Base-by-base conservation (phyloP, 768 basidiomycete species). In the Lactifluus hygrophoroides region DNA sequence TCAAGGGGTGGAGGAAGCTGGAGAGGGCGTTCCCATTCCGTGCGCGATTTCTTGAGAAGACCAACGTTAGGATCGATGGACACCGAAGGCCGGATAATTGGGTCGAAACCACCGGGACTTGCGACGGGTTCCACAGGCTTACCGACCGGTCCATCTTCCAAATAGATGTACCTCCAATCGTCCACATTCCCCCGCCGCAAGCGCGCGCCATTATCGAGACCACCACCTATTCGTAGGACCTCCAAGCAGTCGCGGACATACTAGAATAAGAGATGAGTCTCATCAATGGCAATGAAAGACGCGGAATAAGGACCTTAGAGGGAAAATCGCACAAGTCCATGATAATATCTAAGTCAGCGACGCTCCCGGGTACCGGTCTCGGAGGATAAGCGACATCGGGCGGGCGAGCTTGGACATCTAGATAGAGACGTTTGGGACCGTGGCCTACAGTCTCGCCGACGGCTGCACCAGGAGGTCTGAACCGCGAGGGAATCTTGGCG, bases 221-320 rank as follows among this genome's bases (percentile, higher is more conserved):
- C 88, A 7, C 80, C 90, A 3, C 94, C 95, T 13, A 94, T 75
- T n/a, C 95, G 83, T 27, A 99, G 80, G 45, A 95, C 85, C 71
- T 98, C 94, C 40, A 99, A 76, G 67, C 96, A 99, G 69, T 98
- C 96, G 40, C 95, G 85, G n/a, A 98, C 95, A 73, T 90, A 94
- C 90, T 96, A 68, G 28, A 50, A 48, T 50, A 40, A 16, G 40
- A 38, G 54, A 54, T 27, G 42, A 21, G 3, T 34, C 10, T 47
- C 37, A 51, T 40, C 17, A 27, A 47, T 55, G 25, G 14, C 23
- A 28, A 61, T 71, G 42, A 28, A 44, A 34, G 23, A 13, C 35
- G 63, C 25, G 28, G 42, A 5, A 37, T 2, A 28, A 21, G 38
- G 28, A 88, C 90, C 77, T 90, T 90, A 65, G 81, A 79, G 16